A percentile compares a stretch with the other conserved stretches of the same genome.
Conservation (phyloP, 345 rosid genomes). For the Erodium maritimum region DNA sequence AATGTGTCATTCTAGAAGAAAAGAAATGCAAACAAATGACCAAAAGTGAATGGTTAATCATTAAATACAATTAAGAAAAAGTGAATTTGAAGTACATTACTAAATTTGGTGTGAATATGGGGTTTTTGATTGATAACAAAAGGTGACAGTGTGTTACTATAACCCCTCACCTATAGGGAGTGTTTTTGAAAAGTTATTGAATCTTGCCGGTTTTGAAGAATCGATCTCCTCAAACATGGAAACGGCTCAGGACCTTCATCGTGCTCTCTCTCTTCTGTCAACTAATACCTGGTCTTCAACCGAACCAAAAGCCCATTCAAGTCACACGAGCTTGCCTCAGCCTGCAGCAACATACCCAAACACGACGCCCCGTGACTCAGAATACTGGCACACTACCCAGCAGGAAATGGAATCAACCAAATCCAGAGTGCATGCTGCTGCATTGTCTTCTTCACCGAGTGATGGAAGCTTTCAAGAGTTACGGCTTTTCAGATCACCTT, state of each 20-base stretch:
- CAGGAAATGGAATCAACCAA: conserved; percentile 11
- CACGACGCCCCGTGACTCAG: conserved; percentile 3
- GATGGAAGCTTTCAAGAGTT: background rate
- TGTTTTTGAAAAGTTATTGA: no score
- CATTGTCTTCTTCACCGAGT: no score
- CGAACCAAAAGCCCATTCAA: conserved; percentile 28
- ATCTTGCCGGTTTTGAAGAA: background rate
- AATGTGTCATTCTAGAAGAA: no score
- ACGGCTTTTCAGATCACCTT: background rate
- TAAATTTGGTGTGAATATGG: no score
- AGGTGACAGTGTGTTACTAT: no score
- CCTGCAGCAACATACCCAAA: conserved; percentile 5
- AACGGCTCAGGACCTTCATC: conserved; percentile 21
- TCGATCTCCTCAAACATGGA: background rate
- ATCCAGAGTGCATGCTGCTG: background rate
- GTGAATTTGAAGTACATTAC: no score
- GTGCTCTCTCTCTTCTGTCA: conserved; percentile 99
- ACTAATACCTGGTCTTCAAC: conserved; percentile 42
- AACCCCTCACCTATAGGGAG: no score
- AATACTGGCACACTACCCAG: conserved; percentile 11
- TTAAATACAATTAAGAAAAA: no score
- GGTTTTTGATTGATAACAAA: no score
- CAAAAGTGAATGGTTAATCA: no score
- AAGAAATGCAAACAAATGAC: no score
- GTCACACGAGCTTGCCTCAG: conserved; percentile 6